Evolutionary conservation across 2,329 filamentous ascomycete species (phyloP).

Genomic region (Paracamarosporium sp.): DNA sequence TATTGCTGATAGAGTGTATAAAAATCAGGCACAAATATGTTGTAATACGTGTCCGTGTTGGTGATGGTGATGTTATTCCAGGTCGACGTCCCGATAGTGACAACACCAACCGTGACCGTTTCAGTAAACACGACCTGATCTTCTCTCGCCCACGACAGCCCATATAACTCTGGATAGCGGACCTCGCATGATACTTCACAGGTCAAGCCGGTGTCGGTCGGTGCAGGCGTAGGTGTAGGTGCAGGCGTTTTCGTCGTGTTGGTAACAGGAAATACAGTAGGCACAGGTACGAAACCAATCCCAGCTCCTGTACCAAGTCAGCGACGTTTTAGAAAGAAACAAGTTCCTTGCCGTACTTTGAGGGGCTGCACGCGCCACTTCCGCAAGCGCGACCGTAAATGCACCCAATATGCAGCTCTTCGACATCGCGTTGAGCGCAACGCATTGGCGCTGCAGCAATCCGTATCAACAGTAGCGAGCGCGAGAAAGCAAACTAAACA

Average conservation of each 20-base stretch:
- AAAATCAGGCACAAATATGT: constrained; percentile 2
- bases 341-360: constrained; percentile 11
- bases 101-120: constrained; percentile 23
- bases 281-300: constrained; percentile 7
- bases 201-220: constrained; percentile 1
- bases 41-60: neutral
- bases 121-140: constrained; percentile 22
- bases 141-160: constrained; percentile 23
- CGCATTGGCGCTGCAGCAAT: neutral
- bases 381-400: constrained; percentile 2
- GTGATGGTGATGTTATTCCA: constrained; percentile 1
- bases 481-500: constrained; percentile 5
- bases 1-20: constrained; percentile 16
- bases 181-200: constrained; percentile 11
- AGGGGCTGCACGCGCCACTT: constrained; percentile 15
- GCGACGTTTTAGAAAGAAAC: neutral
- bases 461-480: constrained; percentile 7
- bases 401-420: constrained; percentile 6
- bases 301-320: constrained; percentile 4
- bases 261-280: neutral
- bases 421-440: neutral
- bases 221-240: constrained; percentile 6
- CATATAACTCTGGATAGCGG: constrained; percentile 12
- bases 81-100: constrained; percentile 11
- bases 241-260: constrained; percentile 2